Evolutionary conservation across 371 early-diverging fungal genomes (phyloP), one percentile per base, ranked within the genome.

Genomic region (Mortierella polycephala): DNA sequence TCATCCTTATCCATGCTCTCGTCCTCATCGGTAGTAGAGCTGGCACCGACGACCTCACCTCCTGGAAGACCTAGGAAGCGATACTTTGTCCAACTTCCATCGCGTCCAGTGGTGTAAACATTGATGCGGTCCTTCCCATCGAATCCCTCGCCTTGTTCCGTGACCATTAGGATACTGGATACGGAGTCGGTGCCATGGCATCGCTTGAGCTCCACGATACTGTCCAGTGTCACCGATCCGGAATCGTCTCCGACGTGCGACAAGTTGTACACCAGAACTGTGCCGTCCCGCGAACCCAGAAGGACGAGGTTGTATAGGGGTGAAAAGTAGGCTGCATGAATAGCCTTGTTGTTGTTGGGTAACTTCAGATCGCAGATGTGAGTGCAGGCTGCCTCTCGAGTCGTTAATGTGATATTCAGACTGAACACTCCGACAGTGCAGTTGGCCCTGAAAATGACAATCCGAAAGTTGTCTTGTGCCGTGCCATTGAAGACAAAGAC

Each of bases 31-130:
- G 63, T 40, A 7, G 39, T 50, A 39, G 67, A 62, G 1, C 42
- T 57, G 0, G 71, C 63, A 10, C 69, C 83, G 46, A 61, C 12
- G n/a, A 18, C 39, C 42, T 83, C 73, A 16, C 68, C 71, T 18
- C 68, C 69, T 23, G 67, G 42, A 20, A 83, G 55, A 20, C 74
- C 81, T 37, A 67, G 61, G n/a, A 91, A 80, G n/a, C 89, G 82
- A 60, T 89, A 90, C 44, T 88, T 85, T 21, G 85, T 85, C 81
- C 85, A 92, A 40, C 85, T 84, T 1, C 93, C 93, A 80, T 93
- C 93, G 9, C 93, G 85, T 6, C 93, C 93, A 7, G 90, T 87
- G 2, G 91, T 87, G 72, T 85, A 90, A 21, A 93, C 86, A 1
- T 67, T 73, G 30, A 91, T 62, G 18, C 81, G 77, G 7, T 81